These are phyloP conservation scores for Teunomyces stri DNA, from an alignment of 805 yeast genomes.

Conservation along the genomic window DNA sequence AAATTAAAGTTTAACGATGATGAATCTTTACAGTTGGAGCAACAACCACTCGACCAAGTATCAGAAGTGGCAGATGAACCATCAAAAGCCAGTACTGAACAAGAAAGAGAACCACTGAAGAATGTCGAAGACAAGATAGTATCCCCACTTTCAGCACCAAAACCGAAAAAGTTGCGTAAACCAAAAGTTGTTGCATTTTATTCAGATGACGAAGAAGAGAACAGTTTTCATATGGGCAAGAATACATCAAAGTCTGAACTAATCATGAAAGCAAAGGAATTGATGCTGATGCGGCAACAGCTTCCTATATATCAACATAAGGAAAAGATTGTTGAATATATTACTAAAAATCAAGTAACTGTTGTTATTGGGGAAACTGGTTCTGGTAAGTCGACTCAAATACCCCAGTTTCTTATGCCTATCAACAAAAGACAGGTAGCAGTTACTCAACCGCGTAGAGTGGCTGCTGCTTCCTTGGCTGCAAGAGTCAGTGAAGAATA, in stretches of 20 bases:
- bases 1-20: constrained; percentile 14
- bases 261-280: constrained; percentile 38
- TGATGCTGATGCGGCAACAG: constrained; percentile 52
- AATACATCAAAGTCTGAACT: constrained; percentile 22
- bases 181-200: constrained; percentile 6
- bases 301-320: constrained; percentile 78
- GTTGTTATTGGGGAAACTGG: constrained; percentile 96
- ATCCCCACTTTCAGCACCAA: neutral
- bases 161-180: neutral
- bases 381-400: constrained; percentile 96
- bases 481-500: constrained; percentile 87
- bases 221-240: constrained; percentile 10
- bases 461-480: constrained; percentile 94
- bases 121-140: neutral
- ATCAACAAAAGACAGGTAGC: constrained; percentile 60
- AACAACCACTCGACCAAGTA: neutral
- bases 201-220: constrained; percentile 13
- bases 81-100: neutral
- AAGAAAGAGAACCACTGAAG: neutral
- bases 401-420: constrained; percentile 84
- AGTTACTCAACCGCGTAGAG: constrained; percentile 96
- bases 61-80: neutral
- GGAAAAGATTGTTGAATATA: constrained; percentile 55
- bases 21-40: neutral
- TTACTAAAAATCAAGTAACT: constrained; percentile 61